Evolutionary conservation across 345 rosid species (phyloP), one percentile per base, ranked within the genome.

Genomic region (Zanthoxylum bungeanum): DNA sequence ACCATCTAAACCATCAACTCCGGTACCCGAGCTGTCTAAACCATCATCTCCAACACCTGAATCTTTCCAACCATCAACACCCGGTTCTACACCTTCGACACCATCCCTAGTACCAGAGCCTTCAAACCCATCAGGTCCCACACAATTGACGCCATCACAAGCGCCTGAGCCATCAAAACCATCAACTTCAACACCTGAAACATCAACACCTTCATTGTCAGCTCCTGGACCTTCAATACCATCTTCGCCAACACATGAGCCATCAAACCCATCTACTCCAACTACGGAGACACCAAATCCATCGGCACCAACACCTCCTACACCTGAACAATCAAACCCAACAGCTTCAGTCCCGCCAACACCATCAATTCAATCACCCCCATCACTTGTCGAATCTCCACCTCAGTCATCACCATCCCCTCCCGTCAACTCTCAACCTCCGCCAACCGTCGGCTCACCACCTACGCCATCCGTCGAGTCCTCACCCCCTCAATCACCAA

Each of bases 391-490:
- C n/a, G n/a, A n/a, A n/a, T n/a, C 22, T 6, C 47, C 73, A 3
- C 64, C 57, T 8, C n/a, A n/a, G n/a, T n/a, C n/a, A n/a, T n/a
- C n/a, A n/a, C n/a, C 39, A 0, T 28, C 12, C 21, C 24, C 71
- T n/a, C n/a, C n/a, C n/a, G n/a, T n/a, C n/a, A n/a, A n/a, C n/a
- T n/a, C n/a, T n/a, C n/a, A n/a, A n/a, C n/a, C n/a, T n/a, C n/a
- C n/a, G n/a, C n/a, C n/a, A n/a, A 22, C 56, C 70, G 6, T 0
- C 16, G 10, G 61, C 56, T 3, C 76, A 28, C 64, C 70, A 0
- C 6, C 19, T 1, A 59, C 52, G 60, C 57, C 80, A 55, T 72
- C 76, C 2, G 64, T 76, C 46, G 50, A 69, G 1, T 61, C 72
- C 1, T 42, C 73, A 44, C 24, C 66, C n/a, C 52, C 80, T n/a